Base-by-base conservation (phyloP, 257 asterid genomes). In the Primulina huaijiensis region DNA sequence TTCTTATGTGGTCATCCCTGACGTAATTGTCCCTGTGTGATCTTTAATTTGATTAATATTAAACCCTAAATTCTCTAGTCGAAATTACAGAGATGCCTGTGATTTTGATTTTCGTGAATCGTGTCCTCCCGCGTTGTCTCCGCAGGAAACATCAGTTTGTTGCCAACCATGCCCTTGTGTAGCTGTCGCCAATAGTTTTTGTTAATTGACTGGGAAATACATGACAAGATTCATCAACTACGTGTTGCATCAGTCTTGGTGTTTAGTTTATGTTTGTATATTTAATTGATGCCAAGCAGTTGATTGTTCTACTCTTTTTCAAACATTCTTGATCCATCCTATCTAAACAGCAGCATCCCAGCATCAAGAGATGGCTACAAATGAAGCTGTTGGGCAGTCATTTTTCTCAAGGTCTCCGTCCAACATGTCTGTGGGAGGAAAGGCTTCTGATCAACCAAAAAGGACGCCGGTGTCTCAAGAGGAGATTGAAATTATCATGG, bases 371-470 rank as follows among this genome's bases (percentile, higher is more conserved):
- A 64, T 74, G 63, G 72, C 92, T 59, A 52, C 60, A 50, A 74
- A 80, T 56, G 84, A 68, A 3, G 87, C 80, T 77, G 77, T 77
- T 73, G 85, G 81, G 69, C 76, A 12, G 56, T 75, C 75, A 52
- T 77, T 92, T 67, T 88, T 88, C 74, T 79, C 92, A 38, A 82
- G 85, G 84, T 76, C 87, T 37, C 76, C 84, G 65, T 75, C 90
- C 69, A 83, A 65, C 80, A 67, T 21, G 66, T 79, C 90, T 56
- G 71, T 78, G 1, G 91, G 92, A 77, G 97, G 97, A 75, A 93
- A 82, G 82, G 99, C 97, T 77, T 89, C 96, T 56, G 97, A 90
- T 75, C 99, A 90, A 81, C 97, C 97, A 55, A 90, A 87, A 83
- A 76, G 99, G 81, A 83, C 96, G 61, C 96, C 95, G 0, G 86